Percentiles rank a stretch among this genome's conserved stretches.
Evolutionary conservation across 116 monocot genomes (phyloP).

Genomic region (Iris pallida): DNA sequence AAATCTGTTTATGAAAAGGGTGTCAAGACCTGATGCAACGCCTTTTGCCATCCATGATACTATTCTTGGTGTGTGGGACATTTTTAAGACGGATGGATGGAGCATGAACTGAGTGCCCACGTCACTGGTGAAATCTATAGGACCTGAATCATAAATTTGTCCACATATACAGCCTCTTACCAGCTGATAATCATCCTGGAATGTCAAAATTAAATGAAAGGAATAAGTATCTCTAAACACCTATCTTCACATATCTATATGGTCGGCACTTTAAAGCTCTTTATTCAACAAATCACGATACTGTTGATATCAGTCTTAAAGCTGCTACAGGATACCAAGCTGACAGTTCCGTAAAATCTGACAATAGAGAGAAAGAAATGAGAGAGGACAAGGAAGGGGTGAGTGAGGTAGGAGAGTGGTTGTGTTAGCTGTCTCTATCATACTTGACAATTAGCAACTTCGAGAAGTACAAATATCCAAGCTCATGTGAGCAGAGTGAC

Average conservation of each 20-base stretch:
- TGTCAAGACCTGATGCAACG: slow-evolving; percentile 59
- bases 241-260: too few relatives aligned
- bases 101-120: slow-evolving; percentile 36
- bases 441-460: not conserved
- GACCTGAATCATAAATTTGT: slow-evolving; percentile 90
- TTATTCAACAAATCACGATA: too few relatives aligned
- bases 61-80: slow-evolving; percentile 41
- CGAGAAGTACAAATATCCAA: too few relatives aligned
- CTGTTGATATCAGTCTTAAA: too few relatives aligned
- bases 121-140: slow-evolving; percentile 74
- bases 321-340: too few relatives aligned
- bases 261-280: too few relatives aligned
- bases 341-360: too few relatives aligned
- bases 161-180: slow-evolving; percentile 74
- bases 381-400: too few relatives aligned
- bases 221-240: not conserved
- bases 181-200: slow-evolving; percentile 66
- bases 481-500: too few relatives aligned
- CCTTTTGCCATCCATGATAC: slow-evolving; percentile 77
- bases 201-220: not conserved
- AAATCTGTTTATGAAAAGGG: slow-evolving; percentile 46
- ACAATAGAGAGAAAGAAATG: too few relatives aligned
- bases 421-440: too few relatives aligned
- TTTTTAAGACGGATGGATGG: slow-evolving; percentile 14
- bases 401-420: not conserved